phyloP scores from a whole-genome alignment of 768 basidiomycete genomes.

The Tricholomella constricta region DNA sequence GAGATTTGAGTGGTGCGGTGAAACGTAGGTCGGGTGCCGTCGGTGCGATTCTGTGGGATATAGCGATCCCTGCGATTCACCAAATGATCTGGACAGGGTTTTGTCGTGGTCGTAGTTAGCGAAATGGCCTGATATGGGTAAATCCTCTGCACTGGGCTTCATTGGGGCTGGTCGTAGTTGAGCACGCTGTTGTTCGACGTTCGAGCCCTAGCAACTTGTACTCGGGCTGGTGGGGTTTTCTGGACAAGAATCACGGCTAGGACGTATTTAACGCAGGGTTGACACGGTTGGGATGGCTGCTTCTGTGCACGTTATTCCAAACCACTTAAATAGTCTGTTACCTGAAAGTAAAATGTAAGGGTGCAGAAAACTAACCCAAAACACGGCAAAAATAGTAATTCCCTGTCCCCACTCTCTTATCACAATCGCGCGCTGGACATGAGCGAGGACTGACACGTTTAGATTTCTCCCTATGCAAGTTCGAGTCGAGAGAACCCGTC shows the following conservation, averaged over 20 bases:
- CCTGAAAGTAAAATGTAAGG: background rate
- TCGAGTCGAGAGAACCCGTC: background rate
- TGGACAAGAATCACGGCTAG: background rate
- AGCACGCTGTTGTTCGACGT: background rate
- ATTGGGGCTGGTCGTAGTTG: background rate
- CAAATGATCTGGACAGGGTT: background rate
- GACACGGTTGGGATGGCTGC: background rate
- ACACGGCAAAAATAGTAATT: background rate
- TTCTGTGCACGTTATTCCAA: background rate
- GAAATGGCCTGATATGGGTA: background rate
- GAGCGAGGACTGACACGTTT: background rate
- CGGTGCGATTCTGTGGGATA: background rate
- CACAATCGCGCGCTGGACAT: background rate
- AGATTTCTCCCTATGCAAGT: background rate
- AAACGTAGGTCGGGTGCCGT: background rate
- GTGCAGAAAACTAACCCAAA: background rate
- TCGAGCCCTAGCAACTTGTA: background rate
- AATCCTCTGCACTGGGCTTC: background rate
- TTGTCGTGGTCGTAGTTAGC: constrained; percentile 2
- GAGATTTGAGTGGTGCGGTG: background rate
- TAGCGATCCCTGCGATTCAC: background rate
- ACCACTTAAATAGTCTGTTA: background rate
- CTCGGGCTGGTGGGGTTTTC: background rate
- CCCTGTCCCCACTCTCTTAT: background rate
- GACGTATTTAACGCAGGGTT: background rate